Evolutionary conservation across 2,329 filamentous ascomycete genomes (phyloP), one percentile per base, ranked within the genome.

Genomic region (Botrytis galanthina): DNA sequence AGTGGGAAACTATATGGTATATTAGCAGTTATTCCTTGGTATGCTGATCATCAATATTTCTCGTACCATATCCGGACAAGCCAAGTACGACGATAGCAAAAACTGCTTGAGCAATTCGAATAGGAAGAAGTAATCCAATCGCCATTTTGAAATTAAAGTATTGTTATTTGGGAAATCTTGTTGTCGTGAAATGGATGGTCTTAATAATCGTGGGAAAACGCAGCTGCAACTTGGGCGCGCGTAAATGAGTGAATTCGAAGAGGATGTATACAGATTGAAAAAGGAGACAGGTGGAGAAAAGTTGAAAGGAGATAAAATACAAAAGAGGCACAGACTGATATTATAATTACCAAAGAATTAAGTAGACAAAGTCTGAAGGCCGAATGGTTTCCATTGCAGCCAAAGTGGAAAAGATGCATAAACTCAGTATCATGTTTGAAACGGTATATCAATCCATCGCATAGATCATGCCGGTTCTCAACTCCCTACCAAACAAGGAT

Each of bases 1-100:
- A 90, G 81, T 90, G 84, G 76, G 87, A 83, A 73, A 91, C 89
- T 91, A 72, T 74, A 44, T 59, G 42, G 35, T 62, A 64, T 29
- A 71, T 78, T 67, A 79, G 76, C 79, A 67, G 73, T 10, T 69
- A 71, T 68, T 37, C 62, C 37, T 37, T n/a, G 57, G 14, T 71
- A 29, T 51, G 29, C 29, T 37, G 26, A 64, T 42, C 29, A 44
- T 69, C 10, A 44, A 26, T 61, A 14, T 14, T 14, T 67, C 51
- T 64, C 75, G 60, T 83, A 88, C 87, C 85, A 78, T 85, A 87
- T 67, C 81, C 83, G 39, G 86, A 84, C 7, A 88, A 83, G 54
- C 81, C 83, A 54, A 89, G 75, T n/a, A 87, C 81, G 26, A 85
- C 79, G 44, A 87, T 73, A 73, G 74, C 83, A 46, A 87, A 82